Percentiles rank a stretch among this genome's conserved stretches.
phyloP scores from a whole-genome alignment of 169 alveolate genomes.

The Plasmodium yoelii region DNA sequence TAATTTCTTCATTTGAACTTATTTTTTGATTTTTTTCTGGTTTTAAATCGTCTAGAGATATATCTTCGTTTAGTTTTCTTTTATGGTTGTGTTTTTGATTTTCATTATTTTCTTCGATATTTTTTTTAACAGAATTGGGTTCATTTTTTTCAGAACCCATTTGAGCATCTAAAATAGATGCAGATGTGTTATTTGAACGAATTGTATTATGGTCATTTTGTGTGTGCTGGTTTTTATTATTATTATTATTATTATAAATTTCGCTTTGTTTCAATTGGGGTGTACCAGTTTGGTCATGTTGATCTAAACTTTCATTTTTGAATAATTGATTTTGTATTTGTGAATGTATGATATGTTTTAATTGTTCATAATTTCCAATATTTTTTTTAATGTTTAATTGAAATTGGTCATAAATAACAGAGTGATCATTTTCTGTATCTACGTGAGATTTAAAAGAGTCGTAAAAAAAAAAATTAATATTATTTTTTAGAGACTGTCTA shows the following conservation, averaged over 20 bases:
- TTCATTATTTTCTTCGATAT: neutral
- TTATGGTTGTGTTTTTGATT: neutral
- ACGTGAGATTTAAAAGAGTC: conserved; percentile 4
- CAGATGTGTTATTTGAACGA: neutral
- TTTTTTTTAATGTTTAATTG: conserved; percentile 28
- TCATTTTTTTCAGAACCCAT: neutral
- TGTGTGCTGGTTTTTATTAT: neutral
- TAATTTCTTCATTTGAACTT: neutral
- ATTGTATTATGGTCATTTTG: neutral
- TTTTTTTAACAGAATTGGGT: neutral
- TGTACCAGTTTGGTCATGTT: neutral
- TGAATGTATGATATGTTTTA: conserved; percentile 8
- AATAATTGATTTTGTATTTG: neutral
- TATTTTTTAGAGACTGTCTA: conserved; percentile 62
- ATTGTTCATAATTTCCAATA: conserved; percentile 27
- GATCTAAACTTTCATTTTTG: neutral
- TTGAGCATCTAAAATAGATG: neutral
- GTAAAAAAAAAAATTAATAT: conserved; percentile 26
- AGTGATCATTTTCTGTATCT: neutral
- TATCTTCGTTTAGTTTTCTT: conserved; percentile 19
- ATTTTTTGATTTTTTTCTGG: neutral
- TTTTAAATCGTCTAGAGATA: neutral
- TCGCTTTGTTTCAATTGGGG: neutral
- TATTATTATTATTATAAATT: neutral
- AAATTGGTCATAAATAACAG: conserved; percentile 1